phyloP scores from a whole-genome alignment of 768 basidiomycete species.

The Piloderma croceum region DNA sequence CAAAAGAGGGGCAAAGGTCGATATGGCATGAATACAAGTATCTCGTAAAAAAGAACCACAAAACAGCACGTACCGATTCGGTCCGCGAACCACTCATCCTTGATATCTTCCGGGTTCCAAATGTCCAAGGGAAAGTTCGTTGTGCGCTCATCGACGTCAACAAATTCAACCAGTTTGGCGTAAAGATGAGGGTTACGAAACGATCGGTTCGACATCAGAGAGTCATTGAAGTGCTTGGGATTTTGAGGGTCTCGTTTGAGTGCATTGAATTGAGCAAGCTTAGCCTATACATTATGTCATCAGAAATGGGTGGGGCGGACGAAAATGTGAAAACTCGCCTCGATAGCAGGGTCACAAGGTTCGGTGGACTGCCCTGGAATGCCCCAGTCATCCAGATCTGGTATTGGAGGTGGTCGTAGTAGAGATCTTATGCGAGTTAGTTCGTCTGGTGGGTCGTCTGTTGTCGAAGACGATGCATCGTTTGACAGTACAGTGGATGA shows the following conservation, averaged over 20 bases:
- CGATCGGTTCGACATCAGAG: slow-evolving; percentile 84
- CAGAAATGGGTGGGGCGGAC: background rate
- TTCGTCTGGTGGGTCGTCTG: slow-evolving; percentile 35
- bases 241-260: slow-evolving; percentile 58
- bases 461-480: slow-evolving; percentile 17
- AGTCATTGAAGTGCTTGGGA: slow-evolving; percentile 92
- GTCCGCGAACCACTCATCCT: slow-evolving; percentile 69
- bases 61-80: slow-evolving; percentile 58
- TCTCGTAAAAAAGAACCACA: slow-evolving; percentile 1
- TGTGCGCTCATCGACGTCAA: slow-evolving; percentile 83
- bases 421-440: slow-evolving; percentile 48
- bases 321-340: slow-evolving; percentile 36
- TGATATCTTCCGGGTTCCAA: slow-evolving; percentile 67
- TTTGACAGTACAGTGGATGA: slow-evolving; percentile 7
- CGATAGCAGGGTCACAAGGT: slow-evolving; percentile 56
- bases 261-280: slow-evolving; percentile 70
- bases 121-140: slow-evolving; percentile 71
- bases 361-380: slow-evolving; percentile 56
- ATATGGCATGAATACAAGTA: slow-evolving; percentile 25
- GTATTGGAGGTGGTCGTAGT: slow-evolving; percentile 58
- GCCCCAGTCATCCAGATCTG: slow-evolving; percentile 68
- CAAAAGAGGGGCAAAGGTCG: slow-evolving; percentile 8
- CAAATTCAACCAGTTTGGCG: slow-evolving; percentile 89
- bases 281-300: slow-evolving; percentile 45
- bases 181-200: slow-evolving; percentile 98